Evolutionary conservation across 2,329 filamentous ascomycete genomes (phyloP).

Genomic region (Septoria linicola): DNA sequence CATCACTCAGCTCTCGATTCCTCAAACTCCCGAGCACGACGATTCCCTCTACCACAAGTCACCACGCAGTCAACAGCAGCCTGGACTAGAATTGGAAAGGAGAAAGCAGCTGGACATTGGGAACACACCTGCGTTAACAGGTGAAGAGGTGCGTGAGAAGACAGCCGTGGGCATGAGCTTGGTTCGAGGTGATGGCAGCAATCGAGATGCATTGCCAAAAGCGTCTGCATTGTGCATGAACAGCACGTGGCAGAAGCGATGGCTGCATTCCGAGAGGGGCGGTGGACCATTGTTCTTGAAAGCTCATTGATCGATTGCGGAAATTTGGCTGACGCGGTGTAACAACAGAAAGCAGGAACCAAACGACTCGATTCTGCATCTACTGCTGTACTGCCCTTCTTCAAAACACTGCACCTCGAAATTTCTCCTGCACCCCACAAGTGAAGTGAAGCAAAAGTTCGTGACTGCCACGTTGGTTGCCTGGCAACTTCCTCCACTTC

Average conservation of each 20-base stretch:
- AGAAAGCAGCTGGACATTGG: neutral
- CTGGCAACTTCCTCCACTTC: neutral
- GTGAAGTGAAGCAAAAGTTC: neutral
- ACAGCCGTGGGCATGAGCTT: neutral
- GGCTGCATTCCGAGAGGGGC: constrained; percentile 18
- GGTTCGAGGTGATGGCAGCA: neutral
- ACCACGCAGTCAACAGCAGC: neutral
- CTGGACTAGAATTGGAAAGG: neutral
- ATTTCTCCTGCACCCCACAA: neutral
- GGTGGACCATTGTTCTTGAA: constrained; percentile 15
- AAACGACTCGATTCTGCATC: constrained; percentile 1
- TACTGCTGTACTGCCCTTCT: neutral
- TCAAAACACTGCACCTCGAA: neutral
- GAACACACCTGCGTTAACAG: neutral
- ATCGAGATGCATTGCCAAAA: constrained; percentile 15
- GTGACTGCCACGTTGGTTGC: constrained; percentile 2
- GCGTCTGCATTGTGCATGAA: constrained; percentile 19
- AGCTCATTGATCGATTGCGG: constrained; percentile 20
- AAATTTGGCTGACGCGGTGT: constrained; percentile 21
- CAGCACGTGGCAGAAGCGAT: constrained; percentile 20
- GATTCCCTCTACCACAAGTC: neutral
- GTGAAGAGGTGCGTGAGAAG: constrained; percentile 1
- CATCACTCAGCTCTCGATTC: too few species aligned
- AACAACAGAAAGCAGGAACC: constrained; percentile 23
- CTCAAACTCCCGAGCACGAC: neutral